Percentiles rank a stretch among this genome's conserved stretches.
phyloP scores from a whole-genome alignment of 2,329 filamentous ascomycete species.

The Aspergillus unguis region DNA sequence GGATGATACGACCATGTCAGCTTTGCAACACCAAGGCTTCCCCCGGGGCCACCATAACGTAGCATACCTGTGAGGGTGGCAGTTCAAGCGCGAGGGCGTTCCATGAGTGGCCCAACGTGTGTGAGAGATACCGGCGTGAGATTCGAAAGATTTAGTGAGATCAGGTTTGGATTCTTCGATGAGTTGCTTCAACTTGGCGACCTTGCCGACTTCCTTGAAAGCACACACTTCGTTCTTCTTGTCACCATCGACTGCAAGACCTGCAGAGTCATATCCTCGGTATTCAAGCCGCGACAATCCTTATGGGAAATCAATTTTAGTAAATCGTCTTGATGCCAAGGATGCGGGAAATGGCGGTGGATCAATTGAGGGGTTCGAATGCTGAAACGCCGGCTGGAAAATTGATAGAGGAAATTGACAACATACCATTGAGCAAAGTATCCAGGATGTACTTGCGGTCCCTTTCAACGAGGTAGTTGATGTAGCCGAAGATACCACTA shows the following conservation, averaged over 20 bases:
- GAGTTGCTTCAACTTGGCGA: conserved; percentile 90
- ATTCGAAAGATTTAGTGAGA: conserved; percentile 90
- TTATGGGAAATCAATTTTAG: conserved; percentile 36
- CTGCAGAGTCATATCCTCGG: conserved; percentile 96
- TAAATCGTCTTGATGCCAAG: not conserved
- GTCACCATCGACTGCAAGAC: conserved; percentile 92
- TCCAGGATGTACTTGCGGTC: conserved; percentile 95
- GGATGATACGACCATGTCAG: conserved; percentile 3
- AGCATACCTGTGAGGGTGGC: conserved; percentile 91
- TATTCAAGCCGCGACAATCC: conserved; percentile 95
- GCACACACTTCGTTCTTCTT: conserved; percentile 98
- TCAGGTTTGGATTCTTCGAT: conserved; percentile 81
- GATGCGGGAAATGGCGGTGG: not conserved
- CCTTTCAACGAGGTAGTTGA: conserved; percentile 99
- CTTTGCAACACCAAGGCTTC: not conserved
- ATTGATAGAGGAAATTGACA: conserved; percentile 18
- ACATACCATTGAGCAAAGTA: conserved; percentile 88
- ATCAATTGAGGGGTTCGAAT: not conserved
- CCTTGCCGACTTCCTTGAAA: conserved; percentile 99
- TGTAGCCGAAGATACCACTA: conserved; percentile 71
- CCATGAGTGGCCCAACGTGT: conserved; percentile 99
- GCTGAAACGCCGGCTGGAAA: not conserved
- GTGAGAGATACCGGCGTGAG: conserved; percentile 97
- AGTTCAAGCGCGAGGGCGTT: conserved; percentile 87
- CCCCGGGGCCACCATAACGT: not conserved